phyloP scores from a whole-genome alignment of 352 stramenopile species.

The Pythium phragmitis region DNA sequence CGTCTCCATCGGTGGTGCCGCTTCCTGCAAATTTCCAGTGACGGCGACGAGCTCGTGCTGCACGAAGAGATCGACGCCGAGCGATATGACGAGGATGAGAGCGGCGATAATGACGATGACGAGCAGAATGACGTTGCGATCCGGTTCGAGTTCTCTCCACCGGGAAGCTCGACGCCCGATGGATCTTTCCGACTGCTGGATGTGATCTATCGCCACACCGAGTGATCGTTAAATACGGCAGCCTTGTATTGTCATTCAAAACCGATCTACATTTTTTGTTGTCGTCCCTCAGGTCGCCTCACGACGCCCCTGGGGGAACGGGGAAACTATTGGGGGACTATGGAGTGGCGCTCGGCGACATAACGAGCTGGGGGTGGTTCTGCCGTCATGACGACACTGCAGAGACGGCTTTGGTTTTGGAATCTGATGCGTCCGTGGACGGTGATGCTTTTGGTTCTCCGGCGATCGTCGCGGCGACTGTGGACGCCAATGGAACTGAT shows the following conservation, averaged over 20 bases:
- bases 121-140: conserved; percentile 11
- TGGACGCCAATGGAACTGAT: not conserved
- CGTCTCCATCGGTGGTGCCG: conserved; percentile 52
- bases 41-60: conserved; percentile 28
- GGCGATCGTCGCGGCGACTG: not conserved
- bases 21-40: conserved; percentile 40
- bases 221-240: conserved; percentile 21
- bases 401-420: not conserved
- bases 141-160: conserved; percentile 35
- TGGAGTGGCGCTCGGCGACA: not conserved
- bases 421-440: not conserved
- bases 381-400: not conserved
- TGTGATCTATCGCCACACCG: conserved; percentile 23
- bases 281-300: not conserved
- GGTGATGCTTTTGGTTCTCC: not conserved
- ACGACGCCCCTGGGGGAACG: not conserved
- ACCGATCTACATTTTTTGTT: conserved; percentile 6
- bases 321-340: conserved; percentile 11
- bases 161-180: conserved; percentile 12
- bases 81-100: conserved; percentile 9
- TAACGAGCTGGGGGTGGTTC: not conserved
- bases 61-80: conserved; percentile 29
- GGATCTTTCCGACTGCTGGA: conserved; percentile 40
- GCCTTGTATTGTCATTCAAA: conserved; percentile 17
- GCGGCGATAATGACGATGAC: conserved; percentile 11